Evolutionary conservation across 148 eudicot species (phyloP).

Genomic region (Chenopodium berlandieri): DNA sequence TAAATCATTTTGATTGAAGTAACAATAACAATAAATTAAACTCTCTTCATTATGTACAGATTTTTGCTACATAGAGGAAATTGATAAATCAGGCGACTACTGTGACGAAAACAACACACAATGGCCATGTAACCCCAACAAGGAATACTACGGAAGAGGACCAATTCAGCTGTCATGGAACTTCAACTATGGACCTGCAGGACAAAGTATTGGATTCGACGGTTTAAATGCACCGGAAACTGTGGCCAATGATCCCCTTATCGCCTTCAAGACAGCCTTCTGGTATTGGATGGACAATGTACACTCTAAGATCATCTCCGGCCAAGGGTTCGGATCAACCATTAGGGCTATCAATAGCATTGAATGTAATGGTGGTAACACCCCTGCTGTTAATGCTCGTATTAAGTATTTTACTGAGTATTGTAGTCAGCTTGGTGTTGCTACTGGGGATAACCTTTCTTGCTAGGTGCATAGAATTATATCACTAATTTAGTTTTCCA

Average conservation of each 20-base stretch:
- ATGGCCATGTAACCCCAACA: constrained; percentile 38
- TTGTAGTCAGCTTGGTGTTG: constrained; percentile 46
- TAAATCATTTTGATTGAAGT: background rate
- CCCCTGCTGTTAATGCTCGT: constrained; percentile 32
- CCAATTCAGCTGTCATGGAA: constrained; percentile 52
- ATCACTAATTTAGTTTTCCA: too few relatives aligned
- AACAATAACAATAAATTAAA: background rate
- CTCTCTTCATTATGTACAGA: constrained; percentile 23
- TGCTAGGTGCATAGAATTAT: constrained; percentile 16
- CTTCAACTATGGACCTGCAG: constrained; percentile 49
- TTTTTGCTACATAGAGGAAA: constrained; percentile 55
- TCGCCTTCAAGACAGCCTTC: constrained; percentile 42
- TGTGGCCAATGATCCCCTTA: constrained; percentile 30
- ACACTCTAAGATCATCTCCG: constrained; percentile 25
- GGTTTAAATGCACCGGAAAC: constrained; percentile 43
- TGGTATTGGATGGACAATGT: constrained; percentile 49
- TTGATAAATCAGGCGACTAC: constrained; percentile 41
- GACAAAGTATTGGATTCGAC: constrained; percentile 41
- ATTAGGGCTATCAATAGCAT: constrained; percentile 37
- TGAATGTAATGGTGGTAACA: constrained; percentile 35
- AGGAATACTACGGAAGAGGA: constrained; percentile 38
- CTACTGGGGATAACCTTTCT: constrained; percentile 35
- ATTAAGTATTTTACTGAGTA: constrained; percentile 33
- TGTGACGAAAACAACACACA: constrained; percentile 36
- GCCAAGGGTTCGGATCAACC: constrained; percentile 43